Base-by-base conservation (phyloP, 208 protist species). In the Leishmania braziliensis region DNA sequence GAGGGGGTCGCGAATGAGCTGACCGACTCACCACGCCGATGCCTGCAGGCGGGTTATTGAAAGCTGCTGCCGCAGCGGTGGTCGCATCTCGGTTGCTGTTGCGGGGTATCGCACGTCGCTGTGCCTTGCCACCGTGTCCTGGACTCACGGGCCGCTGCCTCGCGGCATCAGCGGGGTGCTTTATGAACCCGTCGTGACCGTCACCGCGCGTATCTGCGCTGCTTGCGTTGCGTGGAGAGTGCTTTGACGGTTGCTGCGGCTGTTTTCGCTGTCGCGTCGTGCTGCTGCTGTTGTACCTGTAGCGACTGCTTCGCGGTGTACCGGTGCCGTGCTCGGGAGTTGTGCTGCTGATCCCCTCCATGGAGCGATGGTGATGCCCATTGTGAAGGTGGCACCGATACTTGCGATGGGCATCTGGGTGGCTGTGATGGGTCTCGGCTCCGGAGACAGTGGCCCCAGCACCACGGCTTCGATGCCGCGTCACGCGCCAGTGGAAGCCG, bases 291-390 rank as follows among this genome's bases (percentile, higher is more conserved):
- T 60, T 82, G 78, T 82, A 70, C 54, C 71, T 74, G 58, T 82
- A 82, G 26, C 78, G 85, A 26, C 80, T 83, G 78, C 86, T 90
- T n/a, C 81, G 86, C 23, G 86, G 86, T 8, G 86, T 87, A 8
- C 75, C 69, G 33, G 86, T 90, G 69, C 80, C 86, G 66, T 85
- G 84, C 65, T 90, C 86, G 0, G 86, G 86, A 2, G 80, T 83
- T 23, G 83, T 80, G 78, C 86, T 90, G 78, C 86, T 90, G 53
- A 79, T 77, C n/a, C 68, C 78, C 56, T 83, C 78, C n/a, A n/a
- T 29, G 2, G 83, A 79, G 50, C 39, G 74, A 14, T 54, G 66
- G n/a, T 74, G 79, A 12, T 60, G 79, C 6, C 56, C 48, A 46
- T 76, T 46, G n/a, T 71, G 66, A 36, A 65, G n/a, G 36, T 80